A percentile compares a stretch with the other conserved stretches of the same genome.
phyloP scores from a whole-genome alignment of 1,139 yeast species.

The Nakaseomyces glabratus region DNA sequence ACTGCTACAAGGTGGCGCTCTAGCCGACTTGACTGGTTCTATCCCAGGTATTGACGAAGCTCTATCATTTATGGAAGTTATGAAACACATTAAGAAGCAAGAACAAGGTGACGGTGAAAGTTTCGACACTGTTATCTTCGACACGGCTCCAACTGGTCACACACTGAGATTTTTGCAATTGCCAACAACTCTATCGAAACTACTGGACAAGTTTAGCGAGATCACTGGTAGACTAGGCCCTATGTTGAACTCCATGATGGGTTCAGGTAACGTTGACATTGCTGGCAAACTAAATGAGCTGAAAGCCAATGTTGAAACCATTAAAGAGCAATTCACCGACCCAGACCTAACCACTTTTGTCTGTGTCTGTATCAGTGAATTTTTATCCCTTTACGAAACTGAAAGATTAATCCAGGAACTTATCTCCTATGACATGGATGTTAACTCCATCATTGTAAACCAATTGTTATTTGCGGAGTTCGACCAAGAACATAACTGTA shows the following conservation, averaged over 20 bases:
- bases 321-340: slow-evolving; percentile 87
- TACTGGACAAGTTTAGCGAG: slow-evolving; percentile 78
- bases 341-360: slow-evolving; percentile 95
- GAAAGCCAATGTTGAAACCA: slow-evolving; percentile 75
- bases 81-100: slow-evolving; percentile 89
- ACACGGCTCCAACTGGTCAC: slow-evolving; percentile 98
- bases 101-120: slow-evolving; percentile 38
- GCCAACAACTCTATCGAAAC: slow-evolving; percentile 83
- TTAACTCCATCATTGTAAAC: slow-evolving; percentile 89
- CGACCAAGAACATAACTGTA: slow-evolving; percentile 58
- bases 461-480: slow-evolving; percentile 76
- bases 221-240: slow-evolving; percentile 86
- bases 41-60: slow-evolving; percentile 99
- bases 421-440: slow-evolving; percentile 90
- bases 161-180: slow-evolving; percentile 88
- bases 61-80: slow-evolving; percentile 90
- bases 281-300: slow-evolving; percentile 75
- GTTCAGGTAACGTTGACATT: slow-evolving; percentile 63
- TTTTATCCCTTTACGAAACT: slow-evolving; percentile 88
- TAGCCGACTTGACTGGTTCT: slow-evolving; percentile 89
- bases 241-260: slow-evolving; percentile 59
- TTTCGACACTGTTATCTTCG: slow-evolving; percentile 86
- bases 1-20: slow-evolving; percentile 31
- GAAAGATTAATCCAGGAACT: slow-evolving; percentile 96
- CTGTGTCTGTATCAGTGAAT: slow-evolving; percentile 95